Evolutionary conservation across 257 asterid genomes (phyloP), one percentile per base, ranked within the genome.

Genomic region (Echites panduratus): DNA sequence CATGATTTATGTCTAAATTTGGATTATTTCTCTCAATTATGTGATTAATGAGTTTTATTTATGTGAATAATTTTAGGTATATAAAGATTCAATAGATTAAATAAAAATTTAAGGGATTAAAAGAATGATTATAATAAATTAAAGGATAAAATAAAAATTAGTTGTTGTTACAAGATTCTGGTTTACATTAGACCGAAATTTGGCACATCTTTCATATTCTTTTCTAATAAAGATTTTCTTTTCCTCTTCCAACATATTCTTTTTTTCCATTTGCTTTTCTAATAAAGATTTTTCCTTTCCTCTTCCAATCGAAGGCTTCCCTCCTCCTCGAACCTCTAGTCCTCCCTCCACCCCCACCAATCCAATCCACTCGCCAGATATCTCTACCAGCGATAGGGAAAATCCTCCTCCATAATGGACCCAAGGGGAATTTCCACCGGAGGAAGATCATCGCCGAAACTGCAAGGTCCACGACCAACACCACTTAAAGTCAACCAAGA

Each of bases 391-490:
- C 64, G 4, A 19, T 8, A 35, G 27, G 24, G 19, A 64, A 22
- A 41, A 27, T 38, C 69, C 69, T 7, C 76, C 70, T 35, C 73
- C 72, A 64, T 69, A 47, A 86, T 88, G 91, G 88, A 87, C 75
- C 88, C 78, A 35, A 84, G 80, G 85, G 94, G 81, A 14, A 80
- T 80, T 70, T 80, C 69, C 78, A 65, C 86, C 83, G 85, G 80
- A 74, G 81, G 80, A 79, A 74, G 87, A 44, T 85, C 96, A 41
- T 90, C 98, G 3, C 96, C 97, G 13, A 92, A 88, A 66, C 79
- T 94, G n/a, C 97, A 80, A 74, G 99, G 99, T 69, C 97, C 99
- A 26, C 96, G 99, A 14, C 99, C 99, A 56, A 3, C 96, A 2
- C 87, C 96, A 7, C 96, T 94, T 43, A 88, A 80, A 83, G 97